Conservation (phyloP, 331 rosid species). For the Malus hybrid region DNA sequence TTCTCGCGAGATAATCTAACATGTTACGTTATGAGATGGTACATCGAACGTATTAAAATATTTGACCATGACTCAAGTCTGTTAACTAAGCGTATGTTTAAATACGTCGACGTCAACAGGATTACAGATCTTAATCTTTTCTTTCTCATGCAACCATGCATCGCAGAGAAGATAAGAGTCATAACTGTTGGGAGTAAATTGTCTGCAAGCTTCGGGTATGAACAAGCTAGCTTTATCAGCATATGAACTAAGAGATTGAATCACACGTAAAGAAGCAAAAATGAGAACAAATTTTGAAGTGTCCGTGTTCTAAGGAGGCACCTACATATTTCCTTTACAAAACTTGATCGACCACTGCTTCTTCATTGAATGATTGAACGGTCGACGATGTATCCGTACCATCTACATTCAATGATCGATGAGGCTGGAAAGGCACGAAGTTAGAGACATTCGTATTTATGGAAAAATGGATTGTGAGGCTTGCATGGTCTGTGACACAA, state of each 20-base stretch:
- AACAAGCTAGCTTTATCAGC: not conserved
- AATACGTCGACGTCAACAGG: no score
- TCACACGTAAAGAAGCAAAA: not conserved
- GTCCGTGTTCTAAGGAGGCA: not conserved
- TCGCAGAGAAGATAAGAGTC: not conserved
- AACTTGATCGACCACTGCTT: no score
- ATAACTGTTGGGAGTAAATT: not conserved
- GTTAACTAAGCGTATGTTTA: not conserved
- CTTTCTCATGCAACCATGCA: no score
- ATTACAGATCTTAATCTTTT: no score
- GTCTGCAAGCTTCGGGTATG: not conserved
- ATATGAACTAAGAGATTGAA: not conserved
- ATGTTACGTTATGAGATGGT: not conserved
- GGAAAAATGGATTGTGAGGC: not conserved
- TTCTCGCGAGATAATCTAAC: not conserved
- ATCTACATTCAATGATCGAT: not conserved
- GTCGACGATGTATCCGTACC: not conserved
- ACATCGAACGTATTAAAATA: not conserved
- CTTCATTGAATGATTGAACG: not conserved
- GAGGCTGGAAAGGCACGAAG: not conserved
- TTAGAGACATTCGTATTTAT: not conserved
- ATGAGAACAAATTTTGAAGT: not conserved
- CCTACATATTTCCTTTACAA: no score
- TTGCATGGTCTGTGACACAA: not conserved
- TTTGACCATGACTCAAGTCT: not conserved